Conservation (phyloP, 495 filamentous ascomycete genomes). For the Wilcoxina mikolae region DNA sequence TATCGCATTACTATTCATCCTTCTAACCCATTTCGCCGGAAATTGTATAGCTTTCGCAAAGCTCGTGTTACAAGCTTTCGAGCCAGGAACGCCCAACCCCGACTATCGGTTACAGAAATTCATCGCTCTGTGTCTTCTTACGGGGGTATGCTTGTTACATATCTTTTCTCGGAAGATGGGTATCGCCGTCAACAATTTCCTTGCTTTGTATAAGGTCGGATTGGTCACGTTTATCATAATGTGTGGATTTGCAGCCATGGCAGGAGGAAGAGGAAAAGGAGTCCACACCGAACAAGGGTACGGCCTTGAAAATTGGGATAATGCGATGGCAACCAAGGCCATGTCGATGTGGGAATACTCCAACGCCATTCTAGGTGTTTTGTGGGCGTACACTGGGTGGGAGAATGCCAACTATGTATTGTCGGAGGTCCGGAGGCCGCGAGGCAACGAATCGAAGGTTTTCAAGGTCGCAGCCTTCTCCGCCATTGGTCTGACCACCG, state of each 20-base stretch:
- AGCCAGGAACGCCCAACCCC: constrained; percentile 10
- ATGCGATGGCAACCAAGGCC: constrained; percentile 8
- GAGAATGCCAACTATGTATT: constrained; percentile 27
- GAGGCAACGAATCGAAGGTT: constrained; percentile 15
- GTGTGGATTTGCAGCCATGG: constrained; percentile 20
- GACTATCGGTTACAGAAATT: constrained; percentile 25
- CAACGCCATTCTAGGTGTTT: constrained; percentile 19
- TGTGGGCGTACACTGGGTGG: constrained; percentile 23
- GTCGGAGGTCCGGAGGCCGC: constrained; percentile 20
- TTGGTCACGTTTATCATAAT: constrained; percentile 20
- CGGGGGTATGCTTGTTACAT: constrained; percentile 21
- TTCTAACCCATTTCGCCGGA: constrained; percentile 20
- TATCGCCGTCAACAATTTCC: constrained; percentile 19
- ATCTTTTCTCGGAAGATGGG: constrained; percentile 21
- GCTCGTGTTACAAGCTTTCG: constrained; percentile 18
- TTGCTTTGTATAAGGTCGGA: constrained; percentile 20
- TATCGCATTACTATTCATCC: constrained; percentile 19
- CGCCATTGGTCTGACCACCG: constrained; percentile 15
- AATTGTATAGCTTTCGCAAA: constrained; percentile 25
- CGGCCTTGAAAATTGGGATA: constrained; percentile 12
- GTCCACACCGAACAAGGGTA: constrained; percentile 6
- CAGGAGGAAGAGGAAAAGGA: constrained; percentile 14
- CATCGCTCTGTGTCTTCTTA: constrained; percentile 19
- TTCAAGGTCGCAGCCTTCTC: constrained; percentile 22
- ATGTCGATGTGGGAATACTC: constrained; percentile 15